Evolutionary conservation across 768 basidiomycete genomes (phyloP), one percentile per base, ranked within the genome.

Genomic region (Suillus luteus): DNA sequence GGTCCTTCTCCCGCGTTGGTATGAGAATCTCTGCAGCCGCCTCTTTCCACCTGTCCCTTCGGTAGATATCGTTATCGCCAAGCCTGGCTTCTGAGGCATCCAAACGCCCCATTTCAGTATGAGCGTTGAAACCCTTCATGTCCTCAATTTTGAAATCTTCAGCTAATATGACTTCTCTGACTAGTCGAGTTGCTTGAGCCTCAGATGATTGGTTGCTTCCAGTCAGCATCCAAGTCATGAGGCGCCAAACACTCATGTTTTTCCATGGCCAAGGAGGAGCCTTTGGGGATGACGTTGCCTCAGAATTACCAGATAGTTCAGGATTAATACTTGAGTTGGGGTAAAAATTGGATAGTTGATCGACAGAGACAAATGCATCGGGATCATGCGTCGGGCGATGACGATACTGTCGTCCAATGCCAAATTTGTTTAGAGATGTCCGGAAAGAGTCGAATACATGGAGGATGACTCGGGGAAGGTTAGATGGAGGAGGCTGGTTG

Each of bases 1-100:
- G 22, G 33, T 67, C 61, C 1, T 12, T 37, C 24, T 64, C 61
- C 8, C 72, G 67, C 2, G 75, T 78, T 0, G 78, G 79, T 5
- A 80, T 68, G 0, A 62, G 51, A 40, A 79, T 76, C 1, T 64
- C 12, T 2, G 77, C 61, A 0, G 61, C 15, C 1, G 69, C 51
- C 19, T 71, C 67, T 19, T 55, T 64, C 65, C 69, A 70, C 4
- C 44, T 31, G 14, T 66, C 63, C 9, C 58, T 17, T 54, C 7
- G 38, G 24, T 52, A 24, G 9, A 59, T 3, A 31, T 60, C 35
- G 10, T 52, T 33, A 5, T 7, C 9, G 11, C 38, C 24, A 49
- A 55, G 61, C 10, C 14, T 24, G 35, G 48, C 43, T 44, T 70
- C 65, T 0, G 69, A 62, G 5, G 15, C 27, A 41, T 72, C 62